Base-by-base conservation (phyloP, 805 yeast species). In the Maudiozyma serrabonitensis region DNA sequence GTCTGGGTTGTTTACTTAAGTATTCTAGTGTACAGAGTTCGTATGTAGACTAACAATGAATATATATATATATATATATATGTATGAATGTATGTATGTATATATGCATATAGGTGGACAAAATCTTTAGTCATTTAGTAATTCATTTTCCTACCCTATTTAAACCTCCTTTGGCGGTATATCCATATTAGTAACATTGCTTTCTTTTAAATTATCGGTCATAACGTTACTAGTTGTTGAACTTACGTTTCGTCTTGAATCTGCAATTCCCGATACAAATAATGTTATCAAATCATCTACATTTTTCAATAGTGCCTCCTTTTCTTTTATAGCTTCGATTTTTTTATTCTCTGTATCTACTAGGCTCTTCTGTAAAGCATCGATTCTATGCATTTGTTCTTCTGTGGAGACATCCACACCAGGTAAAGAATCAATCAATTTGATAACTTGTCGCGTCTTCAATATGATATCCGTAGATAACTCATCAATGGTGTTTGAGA, bases 331-430 rank as follows among this genome's bases (percentile, higher is more conserved):
- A 8, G 83, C 82, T 31, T 68, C 69, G 13, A 75, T 67, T 53
- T 87, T 78, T 49, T 78, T 75, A 21, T 66, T 61, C 57, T 89
- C 93, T 1, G 81, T 79, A 12, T 71, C 69, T 12, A 74, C 72
- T 48, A 90, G 68, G 55, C 86, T 87, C 43, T 64, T 62, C 45
- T 86, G 84, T 44, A 93, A 69, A 13, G 70, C 72, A 46, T 75
- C 76, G 16, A 91, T 85, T 51, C 75, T 75, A 26, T 69, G 67
- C 62, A 89, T 63, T 66, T 90, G 98, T 48, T 79, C 82, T 43
- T 75, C 78, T 23, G 86, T 84, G 1, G 90, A 79, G 1, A 84
- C 90, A 8, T 95, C 96, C 2, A 88, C 87, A 12, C 97, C 98
- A 0, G 99, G 99, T 41, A 91, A 70, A 2, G 95, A 80, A 61